Base-by-base conservation (phyloP, 2,329 filamentous ascomycete genomes). In the Byssothecium circinans region DNA sequence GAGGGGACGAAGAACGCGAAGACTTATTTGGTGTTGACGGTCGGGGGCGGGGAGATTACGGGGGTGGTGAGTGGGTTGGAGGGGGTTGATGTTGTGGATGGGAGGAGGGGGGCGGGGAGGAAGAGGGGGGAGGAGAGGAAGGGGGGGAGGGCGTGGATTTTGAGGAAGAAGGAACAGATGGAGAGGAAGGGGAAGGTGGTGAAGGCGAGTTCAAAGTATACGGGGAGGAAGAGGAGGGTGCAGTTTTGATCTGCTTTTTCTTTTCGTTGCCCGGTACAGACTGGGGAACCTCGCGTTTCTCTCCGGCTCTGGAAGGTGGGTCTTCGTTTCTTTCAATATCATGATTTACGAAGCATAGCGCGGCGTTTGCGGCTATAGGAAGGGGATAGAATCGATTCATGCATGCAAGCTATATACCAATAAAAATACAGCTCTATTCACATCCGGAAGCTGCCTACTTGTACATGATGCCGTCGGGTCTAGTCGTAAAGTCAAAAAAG, bases 1-100 rank as follows among this genome's bases (percentile, higher is more conserved):
- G 89, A 89, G 0, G 92, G 91, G 35, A 99, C 94, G 30, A 99
- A 99, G 80, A 96, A 91, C 67, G 84, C 87, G 58, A 99, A 99
- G 78, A 78, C 95, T n/a, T 99, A 99, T 69, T 79, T 99, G 2
- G 92, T 99, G 0, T 75, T 99, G 25, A 96, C 91, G 0, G 94
- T 96, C 1, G 94, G 92, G 25, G 50, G 81, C 37, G 79, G 78
- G 8, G 91, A 96, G 67, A 96, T 99, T 54, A 96, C 91, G 0
- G 88, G 89, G 5, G 88, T 96, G 2, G 90, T 99, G 11, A 81
- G 86, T 50, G 89, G 88, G 1, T 89, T 97, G 90, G 88, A 94
- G 17, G 87, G 81, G 33, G 90, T 97, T 6, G 89, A 78, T 49
- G 90, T 97, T 12, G 60, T 68, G 52, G 69, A 94, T 68, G 83